These are phyloP conservation scores for Ballota nigra DNA, from an alignment of 257 asterid species.

Conservation along the genomic window DNA sequence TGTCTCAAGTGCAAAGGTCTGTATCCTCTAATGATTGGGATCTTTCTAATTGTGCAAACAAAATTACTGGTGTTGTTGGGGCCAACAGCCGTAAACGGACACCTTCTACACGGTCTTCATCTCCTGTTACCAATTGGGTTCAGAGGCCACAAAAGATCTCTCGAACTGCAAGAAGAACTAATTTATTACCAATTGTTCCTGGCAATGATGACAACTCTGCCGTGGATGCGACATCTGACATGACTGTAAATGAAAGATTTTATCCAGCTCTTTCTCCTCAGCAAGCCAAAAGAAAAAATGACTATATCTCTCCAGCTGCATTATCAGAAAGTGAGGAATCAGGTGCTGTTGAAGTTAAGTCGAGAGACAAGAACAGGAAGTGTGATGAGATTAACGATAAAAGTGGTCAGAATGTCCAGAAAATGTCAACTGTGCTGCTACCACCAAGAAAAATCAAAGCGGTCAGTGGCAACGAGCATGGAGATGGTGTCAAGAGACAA, in stretches of 20 bases:
- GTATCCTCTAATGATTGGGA: conserved; percentile 77
- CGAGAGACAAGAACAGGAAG: conserved; percentile 61
- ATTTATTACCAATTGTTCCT: conserved; percentile 61
- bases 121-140: conserved; percentile 86
- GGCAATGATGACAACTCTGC: conserved; percentile 54
- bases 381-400: conserved; percentile 63
- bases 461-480: conserved; percentile 45
- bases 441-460: conserved; percentile 81
- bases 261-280: conserved; percentile 67
- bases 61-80: conserved; percentile 54
- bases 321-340: conserved; percentile 90
- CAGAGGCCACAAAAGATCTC: conserved; percentile 85
- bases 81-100: conserved; percentile 72
- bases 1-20: conserved; percentile 60
- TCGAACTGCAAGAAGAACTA: conserved; percentile 80
- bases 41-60: conserved; percentile 68
- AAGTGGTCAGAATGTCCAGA: conserved; percentile 67
- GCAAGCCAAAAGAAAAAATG: conserved; percentile 65
- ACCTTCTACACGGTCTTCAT: conserved; percentile 68
- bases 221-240: conserved; percentile 46
- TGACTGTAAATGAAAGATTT: conserved; percentile 52
- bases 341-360: conserved; percentile 68
- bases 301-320: conserved; percentile 58
- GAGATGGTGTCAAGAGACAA: conserved; percentile 80
- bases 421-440: conserved; percentile 71